Evolutionary conservation across 73 alveolate species (phyloP).

Genomic region (Tetrahymena malaccensis): DNA sequence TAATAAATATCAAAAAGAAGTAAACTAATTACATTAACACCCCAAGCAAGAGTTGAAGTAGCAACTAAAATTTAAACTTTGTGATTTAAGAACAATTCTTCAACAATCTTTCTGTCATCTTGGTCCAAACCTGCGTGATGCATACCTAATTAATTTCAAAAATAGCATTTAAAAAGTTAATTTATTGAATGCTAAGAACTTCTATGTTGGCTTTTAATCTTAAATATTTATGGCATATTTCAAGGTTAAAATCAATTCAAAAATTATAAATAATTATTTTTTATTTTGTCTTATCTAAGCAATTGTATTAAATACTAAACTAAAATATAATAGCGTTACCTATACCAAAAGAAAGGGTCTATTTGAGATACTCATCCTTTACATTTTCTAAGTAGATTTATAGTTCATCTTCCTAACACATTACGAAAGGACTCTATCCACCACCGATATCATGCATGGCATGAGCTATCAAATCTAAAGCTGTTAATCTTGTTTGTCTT

Average conservation of each 20-base stretch:
- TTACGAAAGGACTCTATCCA: conserved; percentile 47
- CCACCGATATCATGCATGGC: conserved; percentile 42
- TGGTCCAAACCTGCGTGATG: conserved; percentile 99
- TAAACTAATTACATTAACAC: conserved; percentile 52
- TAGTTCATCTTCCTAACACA: conserved; percentile 56
- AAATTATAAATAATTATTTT: too few relatives aligned
- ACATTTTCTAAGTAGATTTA: conserved; percentile 44
- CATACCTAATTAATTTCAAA: conserved; percentile 63
- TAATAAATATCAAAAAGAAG: neutral
- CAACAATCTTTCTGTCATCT: conserved; percentile 96
- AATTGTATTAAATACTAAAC: too few relatives aligned
- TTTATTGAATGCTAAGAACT: too few relatives aligned
- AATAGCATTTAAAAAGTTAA: too few relatives aligned
- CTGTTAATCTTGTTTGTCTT: conserved; percentile 98
- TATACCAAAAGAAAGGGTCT: conserved; percentile 80
- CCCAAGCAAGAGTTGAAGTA: conserved; percentile 99
- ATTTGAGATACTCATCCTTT: conserved; percentile 77
- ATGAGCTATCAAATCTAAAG: conserved; percentile 89
- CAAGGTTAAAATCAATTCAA: too few relatives aligned
- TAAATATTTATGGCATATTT: too few relatives aligned
- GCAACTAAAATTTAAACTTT: conserved; percentile 92
- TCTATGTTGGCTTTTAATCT: too few relatives aligned
- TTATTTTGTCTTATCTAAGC: too few relatives aligned
- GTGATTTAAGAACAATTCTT: conserved; percentile 89
- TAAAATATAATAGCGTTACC: neutral